A percentile compares a stretch with the other conserved stretches of the same genome.
Evolutionary conservation across 805 yeast genomes (phyloP).

Genomic region (Blastobotrys americana): DNA sequence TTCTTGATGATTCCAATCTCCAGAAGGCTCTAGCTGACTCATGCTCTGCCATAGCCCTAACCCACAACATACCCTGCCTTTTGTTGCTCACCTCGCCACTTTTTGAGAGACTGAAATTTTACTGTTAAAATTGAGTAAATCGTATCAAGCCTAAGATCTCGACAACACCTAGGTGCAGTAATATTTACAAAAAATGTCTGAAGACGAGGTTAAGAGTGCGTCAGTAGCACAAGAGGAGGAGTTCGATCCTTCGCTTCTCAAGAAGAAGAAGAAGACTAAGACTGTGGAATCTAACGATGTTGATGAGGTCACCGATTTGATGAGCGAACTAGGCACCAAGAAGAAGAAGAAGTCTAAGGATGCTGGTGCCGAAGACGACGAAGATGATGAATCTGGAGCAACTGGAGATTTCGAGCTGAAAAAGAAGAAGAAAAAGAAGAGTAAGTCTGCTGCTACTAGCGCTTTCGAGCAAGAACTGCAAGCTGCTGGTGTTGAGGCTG

Average conservation of each 20-base stretch:
- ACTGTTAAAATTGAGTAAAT: not conserved
- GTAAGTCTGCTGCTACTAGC: constrained; percentile 44
- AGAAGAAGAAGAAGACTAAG: constrained; percentile 33
- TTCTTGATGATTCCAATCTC: too few relatives aligned
- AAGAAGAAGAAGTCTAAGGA: constrained; percentile 56
- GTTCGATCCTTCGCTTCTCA: constrained; percentile 29
- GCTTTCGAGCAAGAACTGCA: constrained; percentile 88
- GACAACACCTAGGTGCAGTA: too few relatives aligned
- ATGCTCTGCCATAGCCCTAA: not conserved
- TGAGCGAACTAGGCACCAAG: constrained; percentile 78
- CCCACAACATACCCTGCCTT: not conserved
- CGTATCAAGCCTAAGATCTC: too few relatives aligned
- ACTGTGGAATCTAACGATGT: constrained; percentile 22
- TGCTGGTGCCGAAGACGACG: constrained; percentile 38
- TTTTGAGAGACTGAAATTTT: not conserved
- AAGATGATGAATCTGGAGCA: constrained; percentile 41
- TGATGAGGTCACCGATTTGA: constrained; percentile 50
- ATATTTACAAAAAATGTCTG: constrained; percentile 10
- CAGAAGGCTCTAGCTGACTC: too few relatives aligned
- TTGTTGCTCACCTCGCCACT: not conserved
- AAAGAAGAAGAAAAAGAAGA: constrained; percentile 33
- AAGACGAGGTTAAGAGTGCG: constrained; percentile 9
- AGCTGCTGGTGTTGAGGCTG: constrained; percentile 68
- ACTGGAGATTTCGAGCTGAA: constrained; percentile 67
- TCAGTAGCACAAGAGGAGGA: constrained; percentile 4